Evolutionary conservation across 495 filamentous ascomycete genomes (phyloP).

Genomic region (Penicillium atrosanguineum): DNA sequence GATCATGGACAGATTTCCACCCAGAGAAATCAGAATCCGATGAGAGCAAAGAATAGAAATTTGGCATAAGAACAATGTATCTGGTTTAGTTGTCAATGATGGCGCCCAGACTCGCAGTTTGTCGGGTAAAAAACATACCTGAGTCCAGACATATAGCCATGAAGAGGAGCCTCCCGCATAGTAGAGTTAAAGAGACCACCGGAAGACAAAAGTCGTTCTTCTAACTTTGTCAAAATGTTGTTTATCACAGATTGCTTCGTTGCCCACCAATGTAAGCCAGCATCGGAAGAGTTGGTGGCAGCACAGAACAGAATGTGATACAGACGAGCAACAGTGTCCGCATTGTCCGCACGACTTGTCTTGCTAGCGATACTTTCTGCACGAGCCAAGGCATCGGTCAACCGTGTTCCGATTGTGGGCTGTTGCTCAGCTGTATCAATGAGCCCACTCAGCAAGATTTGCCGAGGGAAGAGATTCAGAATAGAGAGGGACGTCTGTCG

Average conservation of each 20-base stretch:
- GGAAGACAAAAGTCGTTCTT: constrained; percentile 54
- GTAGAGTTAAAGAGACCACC: constrained; percentile 58
- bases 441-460: constrained; percentile 23
- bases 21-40: constrained; percentile 7
- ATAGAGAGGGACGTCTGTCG: constrained; percentile 61
- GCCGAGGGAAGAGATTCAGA: constrained; percentile 46
- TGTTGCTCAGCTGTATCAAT: constrained; percentile 1
- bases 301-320: constrained; percentile 51
- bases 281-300: constrained; percentile 12
- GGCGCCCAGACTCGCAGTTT: not conserved
- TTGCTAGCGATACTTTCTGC: constrained; percentile 56
- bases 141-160: constrained; percentile 66
- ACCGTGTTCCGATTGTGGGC: constrained; percentile 6
- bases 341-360: constrained; percentile 81
- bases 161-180: constrained; percentile 63
- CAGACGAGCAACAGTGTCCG: constrained; percentile 75
- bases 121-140: constrained; percentile 39
- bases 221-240: constrained; percentile 47
- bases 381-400: constrained; percentile 33
- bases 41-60: constrained; percentile 36
- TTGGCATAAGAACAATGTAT: constrained; percentile 41
- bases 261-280: constrained; percentile 32
- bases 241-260: constrained; percentile 43
- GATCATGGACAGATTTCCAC: constrained; percentile 50
- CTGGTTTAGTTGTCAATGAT: constrained; percentile 18